Evolutionary conservation across 148 eudicot genomes (phyloP).

Genomic region (Chenopodium album): DNA sequence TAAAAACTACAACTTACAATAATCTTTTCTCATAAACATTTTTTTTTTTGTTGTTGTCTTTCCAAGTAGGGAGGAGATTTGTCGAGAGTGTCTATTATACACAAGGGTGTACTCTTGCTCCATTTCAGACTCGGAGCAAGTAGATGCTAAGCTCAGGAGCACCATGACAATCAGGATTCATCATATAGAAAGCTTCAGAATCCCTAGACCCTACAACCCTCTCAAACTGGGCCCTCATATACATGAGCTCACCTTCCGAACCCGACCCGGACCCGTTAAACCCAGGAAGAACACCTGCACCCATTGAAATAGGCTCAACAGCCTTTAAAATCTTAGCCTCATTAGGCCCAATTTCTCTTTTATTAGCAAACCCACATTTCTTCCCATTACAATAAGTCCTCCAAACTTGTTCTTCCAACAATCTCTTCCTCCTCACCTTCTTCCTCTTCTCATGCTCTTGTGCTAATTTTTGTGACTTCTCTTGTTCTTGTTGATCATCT

Average conservation of each 20-base stretch:
- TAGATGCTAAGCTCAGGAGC: slow-evolving; percentile 80
- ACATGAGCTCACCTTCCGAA: slow-evolving; percentile 61
- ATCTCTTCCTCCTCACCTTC: slow-evolving; percentile 21
- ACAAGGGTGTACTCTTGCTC: background rate
- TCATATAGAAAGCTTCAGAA: slow-evolving; percentile 78
- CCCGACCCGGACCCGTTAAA: slow-evolving; percentile 40
- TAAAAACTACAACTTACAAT: slow-evolving; percentile 22
- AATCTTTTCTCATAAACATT: background rate
- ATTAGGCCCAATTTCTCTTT: slow-evolving; percentile 48
- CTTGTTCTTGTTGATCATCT: slow-evolving; percentile 3
- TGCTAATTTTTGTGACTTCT: too few species aligned
- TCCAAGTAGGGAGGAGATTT: too few species aligned
- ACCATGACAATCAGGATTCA: slow-evolving; percentile 81
- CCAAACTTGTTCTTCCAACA: slow-evolving; percentile 63
- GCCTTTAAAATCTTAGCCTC: slow-evolving; percentile 63
- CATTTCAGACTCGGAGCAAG: slow-evolving; percentile 55
- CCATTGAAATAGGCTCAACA: slow-evolving; percentile 75
- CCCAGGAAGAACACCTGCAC: slow-evolving; percentile 75
- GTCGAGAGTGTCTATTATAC: background rate
- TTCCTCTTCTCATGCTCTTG: background rate
- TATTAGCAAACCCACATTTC: slow-evolving; percentile 59
- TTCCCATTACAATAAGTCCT: slow-evolving; percentile 73
- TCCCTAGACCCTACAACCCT: slow-evolving; percentile 80
- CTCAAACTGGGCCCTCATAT: slow-evolving; percentile 82
- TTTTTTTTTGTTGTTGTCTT: background rate